These are phyloP conservation scores for Eruca vesicaria DNA, from an alignment of 441 rosid genomes.

Conservation along the genomic window DNA sequence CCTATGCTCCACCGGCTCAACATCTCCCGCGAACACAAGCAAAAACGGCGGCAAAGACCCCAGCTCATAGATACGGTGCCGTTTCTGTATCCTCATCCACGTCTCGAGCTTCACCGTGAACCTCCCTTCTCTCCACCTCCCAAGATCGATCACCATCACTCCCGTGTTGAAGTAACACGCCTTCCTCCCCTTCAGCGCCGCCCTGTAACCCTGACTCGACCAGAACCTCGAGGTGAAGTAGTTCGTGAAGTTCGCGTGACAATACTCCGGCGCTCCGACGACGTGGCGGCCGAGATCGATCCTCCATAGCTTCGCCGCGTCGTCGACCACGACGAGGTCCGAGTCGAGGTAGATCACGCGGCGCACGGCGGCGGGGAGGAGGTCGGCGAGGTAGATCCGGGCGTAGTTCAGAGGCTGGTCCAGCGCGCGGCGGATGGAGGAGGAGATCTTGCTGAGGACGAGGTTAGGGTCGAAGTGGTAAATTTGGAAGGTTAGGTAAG, in stretches of 20 bases:
- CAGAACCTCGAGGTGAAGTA: slow-evolving; percentile 68
- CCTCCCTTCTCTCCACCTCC: slow-evolving; percentile 63
- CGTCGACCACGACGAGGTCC: slow-evolving; percentile 77
- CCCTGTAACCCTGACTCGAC: slow-evolving; percentile 43
- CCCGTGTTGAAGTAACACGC: slow-evolving; percentile 82
- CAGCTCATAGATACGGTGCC: slow-evolving; percentile 60
- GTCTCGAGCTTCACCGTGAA: slow-evolving; percentile 54
- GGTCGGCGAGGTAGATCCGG: slow-evolving; percentile 72
- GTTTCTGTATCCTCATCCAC: slow-evolving; percentile 73
- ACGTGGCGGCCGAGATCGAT: slow-evolving; percentile 46
- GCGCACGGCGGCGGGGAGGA: slow-evolving; percentile 47
- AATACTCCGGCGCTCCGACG: slow-evolving; percentile 76
- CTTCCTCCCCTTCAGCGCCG: slow-evolving; percentile 42
- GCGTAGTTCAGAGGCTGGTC: slow-evolving; percentile 83
- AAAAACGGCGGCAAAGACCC: slow-evolving; percentile 80
- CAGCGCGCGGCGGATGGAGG: slow-evolving; percentile 57
- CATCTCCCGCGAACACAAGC: slow-evolving; percentile 72
- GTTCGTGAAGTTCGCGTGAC: slow-evolving; percentile 71
- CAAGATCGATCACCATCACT: slow-evolving; percentile 75
- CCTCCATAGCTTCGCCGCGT: slow-evolving; percentile 63
- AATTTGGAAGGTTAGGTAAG: slow-evolving; percentile 47
- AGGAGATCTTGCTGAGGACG: slow-evolving; percentile 53
- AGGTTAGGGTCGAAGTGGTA: slow-evolving; percentile 55
- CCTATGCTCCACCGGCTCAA: slow-evolving; percentile 66
- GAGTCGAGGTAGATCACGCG: slow-evolving; percentile 75